Evolutionary conservation across 495 filamentous ascomycete genomes (phyloP), one percentile per base, ranked within the genome.

Genomic region (Penicillium crystallinum): DNA sequence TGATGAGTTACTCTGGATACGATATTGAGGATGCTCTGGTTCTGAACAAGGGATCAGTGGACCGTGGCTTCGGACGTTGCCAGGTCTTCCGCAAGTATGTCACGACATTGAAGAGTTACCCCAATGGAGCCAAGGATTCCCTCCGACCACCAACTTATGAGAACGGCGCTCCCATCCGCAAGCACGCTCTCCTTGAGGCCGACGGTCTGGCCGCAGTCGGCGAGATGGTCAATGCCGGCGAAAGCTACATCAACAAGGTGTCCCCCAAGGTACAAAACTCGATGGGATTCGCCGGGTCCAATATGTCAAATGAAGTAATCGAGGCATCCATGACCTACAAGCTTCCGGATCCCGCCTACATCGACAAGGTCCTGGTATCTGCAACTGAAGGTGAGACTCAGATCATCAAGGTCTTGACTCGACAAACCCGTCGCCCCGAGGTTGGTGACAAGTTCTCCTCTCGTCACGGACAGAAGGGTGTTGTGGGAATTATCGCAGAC

Each of bases 1-100:
- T 99, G 59, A 97, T 97, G 95, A 95, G 90, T 58, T 99, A 95
- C 68, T 96, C 91, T 3, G 93, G 93, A 12, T 99, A 99, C 69
- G 95, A 99, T 82, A 97, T 97, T 62, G 93, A 99, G 76, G 93
- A 99, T 76, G 95, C 93, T 12, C 77, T 99, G 5, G 91, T 99
- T 2, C 64, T 99, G 50, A 99, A 97, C 77, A 96, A 96, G 73
- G 90, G 90, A 23, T 96, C 90, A 1, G 83, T 86, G 35, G 93
- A 99, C 64, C 81, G 93, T 55, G 95, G 93, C 6, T 97, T 97
- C 57, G 95, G 93, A 29, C 84, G 93, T 14, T 96, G 92, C 64
- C 95, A 97, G 61, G 95, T 99, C 7, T 93, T 96, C 78, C 83
- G 86, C 44, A 95, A 91, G 62, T 91, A 95, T 57, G 77, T 82